These are phyloP conservation scores for Pleurotus salmoneostramineus DNA, from an alignment of 768 basidiomycete genomes.

Conservation along the genomic window DNA sequence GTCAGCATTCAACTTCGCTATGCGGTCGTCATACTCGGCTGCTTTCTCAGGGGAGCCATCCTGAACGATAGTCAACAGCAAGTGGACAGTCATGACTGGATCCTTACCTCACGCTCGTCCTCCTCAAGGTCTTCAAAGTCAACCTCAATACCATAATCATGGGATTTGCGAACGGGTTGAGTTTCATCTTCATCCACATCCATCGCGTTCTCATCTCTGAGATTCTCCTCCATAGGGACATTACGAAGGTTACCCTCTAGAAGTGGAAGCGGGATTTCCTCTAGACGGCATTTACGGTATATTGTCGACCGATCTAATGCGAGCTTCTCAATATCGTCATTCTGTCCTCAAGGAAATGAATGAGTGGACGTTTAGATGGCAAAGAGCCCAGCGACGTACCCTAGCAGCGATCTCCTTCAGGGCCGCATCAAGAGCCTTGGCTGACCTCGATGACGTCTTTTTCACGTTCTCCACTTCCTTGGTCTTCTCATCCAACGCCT, in stretches of 20 bases:
- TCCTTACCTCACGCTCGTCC: conserved; percentile 65
- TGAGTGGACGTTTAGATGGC: background rate
- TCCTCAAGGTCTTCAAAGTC: conserved; percentile 75
- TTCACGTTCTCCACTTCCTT: conserved; percentile 76
- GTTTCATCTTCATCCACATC: conserved; percentile 89
- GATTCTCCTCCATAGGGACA: conserved; percentile 94
- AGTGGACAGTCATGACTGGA: background rate
- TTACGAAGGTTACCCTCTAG: conserved; percentile 71
- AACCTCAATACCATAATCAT: conserved; percentile 87
- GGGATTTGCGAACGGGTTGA: conserved; percentile 65
- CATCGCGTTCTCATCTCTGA: conserved; percentile 86
- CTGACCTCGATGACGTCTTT: conserved; percentile 61
- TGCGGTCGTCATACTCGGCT: conserved; percentile 70
- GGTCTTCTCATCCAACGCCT: conserved; percentile 66
- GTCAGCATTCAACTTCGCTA: conserved; percentile 68
- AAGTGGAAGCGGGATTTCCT: conserved; percentile 85
- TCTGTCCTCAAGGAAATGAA: conserved; percentile 15
- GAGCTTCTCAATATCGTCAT: conserved; percentile 58
- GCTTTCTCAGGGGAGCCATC: conserved; percentile 60
- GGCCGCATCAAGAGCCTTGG: conserved; percentile 78
- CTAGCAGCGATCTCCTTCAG: conserved; percentile 85
- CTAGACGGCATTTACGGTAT: conserved; percentile 90
- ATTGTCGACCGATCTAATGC: conserved; percentile 71
- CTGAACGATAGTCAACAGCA: conserved; percentile 23
- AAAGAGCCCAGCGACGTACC: conserved; percentile 34